These are phyloP conservation scores for Emergomyces orientalis DNA, from an alignment of 2,329 filamentous ascomycete species.

Conservation along the genomic window DNA sequence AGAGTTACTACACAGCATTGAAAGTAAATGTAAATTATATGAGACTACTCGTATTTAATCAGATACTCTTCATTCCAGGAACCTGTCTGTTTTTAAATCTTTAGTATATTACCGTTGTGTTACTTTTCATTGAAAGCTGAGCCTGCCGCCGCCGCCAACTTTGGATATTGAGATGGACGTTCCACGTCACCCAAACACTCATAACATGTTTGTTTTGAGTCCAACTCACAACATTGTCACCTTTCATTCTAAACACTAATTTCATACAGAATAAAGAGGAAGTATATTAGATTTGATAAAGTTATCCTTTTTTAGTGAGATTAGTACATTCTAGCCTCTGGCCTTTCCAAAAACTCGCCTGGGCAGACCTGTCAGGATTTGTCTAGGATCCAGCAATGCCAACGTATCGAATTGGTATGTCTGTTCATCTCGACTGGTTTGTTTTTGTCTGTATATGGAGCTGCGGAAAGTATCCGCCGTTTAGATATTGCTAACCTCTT, in stretches of 20 bases:
- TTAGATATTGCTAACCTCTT: slow-evolving; percentile 3
- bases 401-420: slow-evolving; percentile 17
- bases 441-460: background rate
- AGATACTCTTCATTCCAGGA: background rate
- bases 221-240: background rate
- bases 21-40: background rate
- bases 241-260: background rate
- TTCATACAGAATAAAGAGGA: background rate
- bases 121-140: background rate
- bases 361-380: background rate
- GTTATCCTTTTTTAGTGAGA: background rate
- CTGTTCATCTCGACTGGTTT: background rate
- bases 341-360: background rate
- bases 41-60: background rate
- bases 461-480: background rate
- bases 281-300: background rate
- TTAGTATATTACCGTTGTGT: background rate
- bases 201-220: background rate
- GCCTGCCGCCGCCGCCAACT: background rate
- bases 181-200: background rate
- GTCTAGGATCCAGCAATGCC: slow-evolving; percentile 10
- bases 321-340: background rate
- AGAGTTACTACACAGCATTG: background rate
- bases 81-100: background rate
- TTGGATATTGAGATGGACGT: background rate